phyloP scores from a whole-genome alignment of 2,329 filamentous ascomycete species.

The Verruconis gallopava region DNA sequence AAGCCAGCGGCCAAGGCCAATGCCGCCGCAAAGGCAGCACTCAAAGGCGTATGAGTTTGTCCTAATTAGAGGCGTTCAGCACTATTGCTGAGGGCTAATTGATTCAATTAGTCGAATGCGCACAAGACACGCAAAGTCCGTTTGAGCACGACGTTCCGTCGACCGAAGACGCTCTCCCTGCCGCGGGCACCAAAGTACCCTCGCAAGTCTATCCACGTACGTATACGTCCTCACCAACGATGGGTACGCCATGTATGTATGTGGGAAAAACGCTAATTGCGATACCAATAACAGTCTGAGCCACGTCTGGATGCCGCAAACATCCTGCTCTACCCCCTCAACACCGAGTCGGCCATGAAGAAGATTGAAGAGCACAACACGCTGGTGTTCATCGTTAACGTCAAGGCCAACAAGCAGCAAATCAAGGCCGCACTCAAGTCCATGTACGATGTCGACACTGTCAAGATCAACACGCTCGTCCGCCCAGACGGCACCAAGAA shows the following conservation, averaged over 20 bases:
- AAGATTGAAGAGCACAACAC: slow-evolving; percentile 99
- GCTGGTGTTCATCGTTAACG: slow-evolving; percentile 90
- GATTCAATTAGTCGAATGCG: slow-evolving; percentile 45
- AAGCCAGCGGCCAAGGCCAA: slow-evolving; percentile 53
- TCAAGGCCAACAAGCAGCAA: slow-evolving; percentile 93
- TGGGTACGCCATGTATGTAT: too few relatives aligned
- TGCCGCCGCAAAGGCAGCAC: slow-evolving; percentile 87
- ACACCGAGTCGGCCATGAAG: slow-evolving; percentile 99
- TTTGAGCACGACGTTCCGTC: slow-evolving; percentile 87
- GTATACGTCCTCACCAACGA: too few relatives aligned
- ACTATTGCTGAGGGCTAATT: slow-evolving; percentile 15
- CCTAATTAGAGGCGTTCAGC: slow-evolving; percentile 28
- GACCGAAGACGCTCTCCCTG: slow-evolving; percentile 88
- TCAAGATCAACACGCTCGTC: slow-evolving; percentile 99
- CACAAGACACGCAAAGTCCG: slow-evolving; percentile 92
- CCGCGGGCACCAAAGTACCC: slow-evolving; percentile 90
- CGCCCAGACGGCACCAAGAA: slow-evolving; percentile 97
- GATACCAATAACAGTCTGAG: slow-evolving; percentile 47
- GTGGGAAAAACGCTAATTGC: too few relatives aligned
- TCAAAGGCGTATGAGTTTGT: slow-evolving; percentile 37
- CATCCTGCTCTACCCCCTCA: slow-evolving; percentile 94
- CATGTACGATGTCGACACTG: slow-evolving; percentile 93
- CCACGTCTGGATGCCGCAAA: slow-evolving; percentile 95
- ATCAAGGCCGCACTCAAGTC: slow-evolving; percentile 98
- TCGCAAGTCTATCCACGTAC: slow-evolving; percentile 63